Percentiles rank a stretch among this genome's conserved stretches.
Evolutionary conservation across 2,329 filamentous ascomycete genomes (phyloP).

Genomic region (Calonectria pseudoreteaudii): DNA sequence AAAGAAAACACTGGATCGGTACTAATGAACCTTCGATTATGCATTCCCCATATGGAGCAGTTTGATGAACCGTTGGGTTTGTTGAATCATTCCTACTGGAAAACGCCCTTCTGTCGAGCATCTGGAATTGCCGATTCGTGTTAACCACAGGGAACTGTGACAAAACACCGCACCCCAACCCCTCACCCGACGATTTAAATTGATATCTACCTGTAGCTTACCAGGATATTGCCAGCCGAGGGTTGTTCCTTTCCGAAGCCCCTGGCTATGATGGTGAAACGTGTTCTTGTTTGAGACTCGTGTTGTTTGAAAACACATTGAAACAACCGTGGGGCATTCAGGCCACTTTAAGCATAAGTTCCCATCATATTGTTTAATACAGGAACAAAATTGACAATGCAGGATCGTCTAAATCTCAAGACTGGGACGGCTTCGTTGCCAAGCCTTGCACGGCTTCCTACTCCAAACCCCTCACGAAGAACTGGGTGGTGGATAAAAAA

Average conservation of each 20-base stretch:
- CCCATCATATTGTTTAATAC: background rate
- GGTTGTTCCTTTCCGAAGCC: background rate
- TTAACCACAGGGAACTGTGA: background rate
- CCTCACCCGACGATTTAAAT: background rate
- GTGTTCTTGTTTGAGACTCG: background rate
- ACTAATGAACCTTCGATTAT: background rate
- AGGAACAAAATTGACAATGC: background rate
- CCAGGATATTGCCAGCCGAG: background rate
- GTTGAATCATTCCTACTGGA: background rate
- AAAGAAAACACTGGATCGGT: too few relatives aligned
- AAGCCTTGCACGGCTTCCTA: background rate
- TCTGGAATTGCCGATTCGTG: background rate
- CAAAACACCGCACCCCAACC: background rate
- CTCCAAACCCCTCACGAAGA: too few relatives aligned
- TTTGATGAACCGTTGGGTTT: background rate
- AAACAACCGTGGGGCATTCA: background rate
- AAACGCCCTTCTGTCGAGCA: too few relatives aligned
- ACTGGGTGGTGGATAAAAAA: background rate
- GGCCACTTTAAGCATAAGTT: background rate
- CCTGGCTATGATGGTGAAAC: background rate
- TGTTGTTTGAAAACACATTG: background rate
- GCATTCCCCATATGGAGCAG: background rate
- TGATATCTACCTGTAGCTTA: background rate
- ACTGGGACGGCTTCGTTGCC: background rate
- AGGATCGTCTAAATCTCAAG: background rate